phyloP scores from a whole-genome alignment of 768 basidiomycete genomes.

The Pisolithus marmoratus region DNA sequence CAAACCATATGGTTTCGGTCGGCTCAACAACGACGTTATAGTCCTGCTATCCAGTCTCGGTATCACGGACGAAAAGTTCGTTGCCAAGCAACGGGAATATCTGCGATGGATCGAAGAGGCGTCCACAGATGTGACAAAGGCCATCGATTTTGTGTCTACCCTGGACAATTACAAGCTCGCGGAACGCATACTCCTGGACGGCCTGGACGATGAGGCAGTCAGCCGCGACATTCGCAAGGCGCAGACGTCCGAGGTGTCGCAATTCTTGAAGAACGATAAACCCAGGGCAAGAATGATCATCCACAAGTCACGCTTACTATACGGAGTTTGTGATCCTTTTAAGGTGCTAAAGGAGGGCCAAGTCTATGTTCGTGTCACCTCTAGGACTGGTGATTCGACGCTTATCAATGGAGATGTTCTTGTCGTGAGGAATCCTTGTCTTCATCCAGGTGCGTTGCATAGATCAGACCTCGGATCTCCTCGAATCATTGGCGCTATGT shows the following conservation, averaged over 20 bases:
- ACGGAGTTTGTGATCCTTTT: slow-evolving; percentile 65
- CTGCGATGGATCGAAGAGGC: slow-evolving; percentile 54
- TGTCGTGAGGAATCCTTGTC: slow-evolving; percentile 63
- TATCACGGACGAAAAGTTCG: slow-evolving; percentile 46
- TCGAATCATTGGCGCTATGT: not conserved
- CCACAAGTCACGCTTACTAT: slow-evolving; percentile 55
- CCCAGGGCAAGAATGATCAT: slow-evolving; percentile 55
- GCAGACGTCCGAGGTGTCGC: slow-evolving; percentile 47
- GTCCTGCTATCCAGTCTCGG: slow-evolving; percentile 62
- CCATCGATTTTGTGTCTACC: slow-evolving; percentile 53
- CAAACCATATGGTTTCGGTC: slow-evolving; percentile 56
- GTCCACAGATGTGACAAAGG: slow-evolving; percentile 39
- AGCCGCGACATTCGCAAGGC: slow-evolving; percentile 34
- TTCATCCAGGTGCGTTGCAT: slow-evolving; percentile 49
- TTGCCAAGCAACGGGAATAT: slow-evolving; percentile 53
- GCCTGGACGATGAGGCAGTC: slow-evolving; percentile 42
- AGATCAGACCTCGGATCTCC: not conserved
- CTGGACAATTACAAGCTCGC: slow-evolving; percentile 43
- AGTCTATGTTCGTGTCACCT: slow-evolving; percentile 55
- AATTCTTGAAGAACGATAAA: slow-evolving; percentile 49
- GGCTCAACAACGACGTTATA: slow-evolving; percentile 67
- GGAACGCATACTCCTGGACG: slow-evolving; percentile 49
- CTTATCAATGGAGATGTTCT: slow-evolving; percentile 57
- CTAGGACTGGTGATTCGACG: slow-evolving; percentile 47
- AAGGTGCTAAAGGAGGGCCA: slow-evolving; percentile 57